Evolutionary conservation across 176 grass and related monocot genomes (phyloP), one percentile per base, ranked within the genome.

Genomic region (Saccharum spontaneum): DNA sequence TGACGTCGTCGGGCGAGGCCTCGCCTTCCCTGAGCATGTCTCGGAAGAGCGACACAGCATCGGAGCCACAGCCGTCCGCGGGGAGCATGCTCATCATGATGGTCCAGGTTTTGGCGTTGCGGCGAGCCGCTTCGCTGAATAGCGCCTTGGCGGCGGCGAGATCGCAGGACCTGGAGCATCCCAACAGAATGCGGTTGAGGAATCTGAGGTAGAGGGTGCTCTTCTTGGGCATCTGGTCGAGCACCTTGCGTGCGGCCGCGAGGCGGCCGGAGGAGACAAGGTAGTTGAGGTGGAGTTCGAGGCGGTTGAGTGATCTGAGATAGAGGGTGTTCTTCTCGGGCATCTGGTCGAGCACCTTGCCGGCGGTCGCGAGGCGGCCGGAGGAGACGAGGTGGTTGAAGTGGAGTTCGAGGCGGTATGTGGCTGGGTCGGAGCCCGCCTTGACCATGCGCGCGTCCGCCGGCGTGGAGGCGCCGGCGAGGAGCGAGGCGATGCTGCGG

Each of bases 161-260:
- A n/a, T 87, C 14, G 0, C 89, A 83, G 49, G 13, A 86, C 69
- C 36, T 89, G 33, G 63, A 78, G 75, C 92, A 95, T 63, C 77
- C 85, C 22, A 59, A 85, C 31, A 98, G 89, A 69, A 90, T 81
- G 91, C 77, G 83, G 83, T 98, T 92, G 54, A 88, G 33, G 31
- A 86, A 80, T 80, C 90, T 95, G 54, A 88, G 33, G 24, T 89
- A 83, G 83, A 75, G 78, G 75, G 67, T 23, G 89, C 87, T 77
- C 79, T 45, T 88, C 13, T 67, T 33, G 36, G 76, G 87, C 87
- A 94, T 90, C 91, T 82, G 84, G 77, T 98, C 89, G 85, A 95
- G 86, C 86, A 94, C 36, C 10, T 76, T 69, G 2, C 72, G 89
- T 60, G 91, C 91, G 30, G 44, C 48, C 22, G 34, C 44, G 14